Evolutionary conservation across 768 basidiomycete species (phyloP).

Genomic region (Neoboletus brunneissimus): DNA sequence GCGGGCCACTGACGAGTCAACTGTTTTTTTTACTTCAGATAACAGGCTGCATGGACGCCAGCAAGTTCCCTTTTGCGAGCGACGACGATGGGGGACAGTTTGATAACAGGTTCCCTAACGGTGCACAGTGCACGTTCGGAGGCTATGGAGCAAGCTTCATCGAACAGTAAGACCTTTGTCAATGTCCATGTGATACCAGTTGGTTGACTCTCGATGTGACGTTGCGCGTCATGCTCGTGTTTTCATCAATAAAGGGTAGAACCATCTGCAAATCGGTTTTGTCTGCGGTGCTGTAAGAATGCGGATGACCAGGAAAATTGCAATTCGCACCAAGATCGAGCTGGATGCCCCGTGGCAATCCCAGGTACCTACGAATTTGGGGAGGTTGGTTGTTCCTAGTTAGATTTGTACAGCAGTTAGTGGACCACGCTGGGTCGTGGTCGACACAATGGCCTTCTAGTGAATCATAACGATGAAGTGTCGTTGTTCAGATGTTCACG

Average conservation of each 20-base stretch:
- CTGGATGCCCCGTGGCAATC: constrained; percentile 41
- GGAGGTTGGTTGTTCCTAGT: constrained; percentile 34
- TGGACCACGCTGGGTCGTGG: constrained; percentile 16
- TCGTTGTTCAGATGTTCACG: background rate
- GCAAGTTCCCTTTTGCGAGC: constrained; percentile 31
- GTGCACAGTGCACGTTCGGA: constrained; percentile 52
- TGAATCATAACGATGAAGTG: background rate
- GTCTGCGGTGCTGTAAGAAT: constrained; percentile 45
- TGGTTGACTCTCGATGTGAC: background rate
- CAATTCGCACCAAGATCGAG: constrained; percentile 49
- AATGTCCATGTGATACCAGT: background rate
- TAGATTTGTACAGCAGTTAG: constrained; percentile 8
- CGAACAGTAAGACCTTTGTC: constrained; percentile 37
- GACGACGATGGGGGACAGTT: constrained; percentile 48
- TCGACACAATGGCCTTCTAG: background rate
- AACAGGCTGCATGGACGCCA: constrained; percentile 38
- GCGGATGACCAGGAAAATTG: constrained; percentile 46
- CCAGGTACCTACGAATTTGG: constrained; percentile 49
- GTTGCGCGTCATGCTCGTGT: background rate
- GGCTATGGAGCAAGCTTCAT: constrained; percentile 53
- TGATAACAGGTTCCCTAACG: constrained; percentile 49
- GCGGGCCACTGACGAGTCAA: background rate
- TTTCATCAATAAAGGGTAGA: constrained; percentile 38
- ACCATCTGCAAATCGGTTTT: constrained; percentile 45
- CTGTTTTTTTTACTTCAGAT: constrained; percentile 25